Evolutionary conservation across 2,329 filamentous ascomycete genomes (phyloP).

Genomic region (Xylariomycetidae sp.): DNA sequence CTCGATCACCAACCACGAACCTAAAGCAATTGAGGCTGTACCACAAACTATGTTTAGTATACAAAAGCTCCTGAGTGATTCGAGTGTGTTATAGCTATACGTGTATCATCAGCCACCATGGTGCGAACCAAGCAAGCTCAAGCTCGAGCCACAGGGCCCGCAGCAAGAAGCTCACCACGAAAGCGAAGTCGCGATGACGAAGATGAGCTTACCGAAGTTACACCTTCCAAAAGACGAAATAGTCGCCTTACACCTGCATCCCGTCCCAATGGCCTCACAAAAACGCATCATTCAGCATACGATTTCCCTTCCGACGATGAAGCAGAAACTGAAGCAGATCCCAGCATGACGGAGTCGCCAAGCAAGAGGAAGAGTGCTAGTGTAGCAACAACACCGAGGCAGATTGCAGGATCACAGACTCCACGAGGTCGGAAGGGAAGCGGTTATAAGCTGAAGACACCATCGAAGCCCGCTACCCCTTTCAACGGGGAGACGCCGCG

Average conservation of each 20-base stretch:
- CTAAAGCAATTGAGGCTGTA: too few relatives aligned
- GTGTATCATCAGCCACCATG: conserved; percentile 13
- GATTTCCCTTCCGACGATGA: conserved; percentile 26
- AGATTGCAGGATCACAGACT: conserved; percentile 12
- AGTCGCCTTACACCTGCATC: conserved; percentile 3
- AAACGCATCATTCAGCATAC: conserved; percentile 15
- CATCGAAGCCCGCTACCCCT: conserved; percentile 17
- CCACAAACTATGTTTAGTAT: too few relatives aligned
- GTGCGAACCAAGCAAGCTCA: conserved; percentile 19
- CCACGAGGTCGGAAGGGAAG: conserved; percentile 17
- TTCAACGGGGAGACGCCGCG: conserved; percentile 52
- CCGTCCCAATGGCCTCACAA: conserved; percentile 2
- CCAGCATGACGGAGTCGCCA: conserved; percentile 13
- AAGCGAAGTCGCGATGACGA: conserved; percentile 18
- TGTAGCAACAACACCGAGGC: conserved; percentile 5
- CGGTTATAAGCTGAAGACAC: conserved; percentile 13
- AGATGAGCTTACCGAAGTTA: conserved; percentile 10
- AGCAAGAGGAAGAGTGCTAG: conserved; percentile 13
- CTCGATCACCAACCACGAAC: too few relatives aligned
- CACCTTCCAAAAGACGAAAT: conserved; percentile 14
- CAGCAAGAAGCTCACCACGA: conserved; percentile 10
- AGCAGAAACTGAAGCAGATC: background rate
- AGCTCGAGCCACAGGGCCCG: conserved; percentile 9
- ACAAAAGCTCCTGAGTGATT: too few relatives aligned
- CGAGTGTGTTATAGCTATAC: background rate